Percentiles rank a stretch among this genome's conserved stretches.
Evolutionary conservation across 78 protist genomes (phyloP).

Genomic region (Acrasis kona): DNA sequence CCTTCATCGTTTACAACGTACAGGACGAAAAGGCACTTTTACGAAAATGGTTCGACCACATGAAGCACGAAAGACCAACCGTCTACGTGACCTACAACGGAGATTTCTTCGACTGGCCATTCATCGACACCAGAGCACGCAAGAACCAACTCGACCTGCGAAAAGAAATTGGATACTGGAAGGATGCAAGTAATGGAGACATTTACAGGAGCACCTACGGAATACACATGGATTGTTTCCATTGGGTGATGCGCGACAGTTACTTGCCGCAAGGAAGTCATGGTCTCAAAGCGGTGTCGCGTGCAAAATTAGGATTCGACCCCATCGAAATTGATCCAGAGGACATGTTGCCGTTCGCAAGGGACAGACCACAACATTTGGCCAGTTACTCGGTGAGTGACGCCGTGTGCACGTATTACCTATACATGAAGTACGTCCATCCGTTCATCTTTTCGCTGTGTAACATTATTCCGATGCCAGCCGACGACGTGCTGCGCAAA

Average conservation of each 20-base stretch:
- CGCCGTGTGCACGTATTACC: constrained; percentile 97
- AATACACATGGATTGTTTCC: constrained; percentile 88
- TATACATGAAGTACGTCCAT: constrained; percentile 93
- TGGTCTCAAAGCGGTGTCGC: constrained; percentile 87
- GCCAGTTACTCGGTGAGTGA: constrained; percentile 99
- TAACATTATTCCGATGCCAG: constrained; percentile 92
- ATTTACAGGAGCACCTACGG: constrained; percentile 30
- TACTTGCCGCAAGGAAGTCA: constrained; percentile 98
- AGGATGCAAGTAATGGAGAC: constrained; percentile 28
- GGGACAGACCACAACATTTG: constrained; percentile 52
- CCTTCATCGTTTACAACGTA: constrained; percentile 79
- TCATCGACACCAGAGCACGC: constrained; percentile 77
- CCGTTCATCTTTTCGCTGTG: constrained; percentile 97
- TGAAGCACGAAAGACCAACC: constrained; percentile 61
- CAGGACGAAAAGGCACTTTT: constrained; percentile 51
- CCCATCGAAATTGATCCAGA: constrained; percentile 98
- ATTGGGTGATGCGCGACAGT: constrained; percentile 98
- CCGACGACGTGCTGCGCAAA: constrained; percentile 93
- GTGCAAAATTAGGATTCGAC: constrained; percentile 90
- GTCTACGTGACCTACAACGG: constrained; percentile 97
- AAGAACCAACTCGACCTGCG: constrained; percentile 33
- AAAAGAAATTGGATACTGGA: constrained; percentile 49
- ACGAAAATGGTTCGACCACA: constrained; percentile 54
- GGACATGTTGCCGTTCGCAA: constrained; percentile 86
- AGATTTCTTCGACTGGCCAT: constrained; percentile 99